A percentile compares a stretch with the other conserved stretches of the same genome.
phyloP scores from a whole-genome alignment of 139 green algal genomes.

The Chlorella sp. region DNA sequence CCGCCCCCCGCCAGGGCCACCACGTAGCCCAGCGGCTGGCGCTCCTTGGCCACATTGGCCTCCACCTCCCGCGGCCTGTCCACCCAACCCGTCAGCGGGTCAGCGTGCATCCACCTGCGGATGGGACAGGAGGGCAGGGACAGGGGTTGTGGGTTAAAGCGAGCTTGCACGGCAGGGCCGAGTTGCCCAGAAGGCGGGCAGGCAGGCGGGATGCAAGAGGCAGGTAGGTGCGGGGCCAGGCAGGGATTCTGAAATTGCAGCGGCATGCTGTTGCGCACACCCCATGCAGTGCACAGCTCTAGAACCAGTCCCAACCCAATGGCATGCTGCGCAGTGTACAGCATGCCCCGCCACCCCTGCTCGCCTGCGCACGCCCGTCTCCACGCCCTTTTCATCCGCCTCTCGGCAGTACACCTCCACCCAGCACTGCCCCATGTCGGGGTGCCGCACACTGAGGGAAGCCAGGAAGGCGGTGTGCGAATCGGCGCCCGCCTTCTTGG shows the following conservation, averaged over 20 bases:
- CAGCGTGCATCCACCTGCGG: conserved; percentile 85
- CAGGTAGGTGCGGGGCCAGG: too few relatives aligned
- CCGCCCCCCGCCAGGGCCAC: conserved; percentile 59
- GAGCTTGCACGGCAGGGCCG: neutral
- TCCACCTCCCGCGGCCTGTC: conserved; percentile 66
- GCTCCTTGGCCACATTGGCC: neutral
- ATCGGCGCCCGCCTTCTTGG: neutral
- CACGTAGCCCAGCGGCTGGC: conserved; percentile 69
- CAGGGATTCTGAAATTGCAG: too few relatives aligned
- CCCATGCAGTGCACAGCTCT: too few relatives aligned
- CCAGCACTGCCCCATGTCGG: conserved; percentile 61
- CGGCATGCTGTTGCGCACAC: too few relatives aligned
- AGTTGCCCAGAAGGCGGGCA: too few relatives aligned
- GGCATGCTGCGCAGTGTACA: too few relatives aligned
- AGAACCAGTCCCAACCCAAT: too few relatives aligned
- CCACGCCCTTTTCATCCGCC: neutral
- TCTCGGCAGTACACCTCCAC: conserved; percentile 86
- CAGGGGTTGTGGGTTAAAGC: neutral
- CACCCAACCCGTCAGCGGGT: conserved; percentile 68
- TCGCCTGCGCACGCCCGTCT: conserved; percentile 4
- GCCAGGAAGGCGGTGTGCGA: neutral
- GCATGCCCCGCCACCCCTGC: neutral
- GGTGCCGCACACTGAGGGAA: neutral
- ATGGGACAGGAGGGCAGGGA: neutral
- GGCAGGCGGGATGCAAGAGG: neutral